Evolutionary conservation across 768 basidiomycete genomes (phyloP).

Genomic region (Lactifluus volemus): DNA sequence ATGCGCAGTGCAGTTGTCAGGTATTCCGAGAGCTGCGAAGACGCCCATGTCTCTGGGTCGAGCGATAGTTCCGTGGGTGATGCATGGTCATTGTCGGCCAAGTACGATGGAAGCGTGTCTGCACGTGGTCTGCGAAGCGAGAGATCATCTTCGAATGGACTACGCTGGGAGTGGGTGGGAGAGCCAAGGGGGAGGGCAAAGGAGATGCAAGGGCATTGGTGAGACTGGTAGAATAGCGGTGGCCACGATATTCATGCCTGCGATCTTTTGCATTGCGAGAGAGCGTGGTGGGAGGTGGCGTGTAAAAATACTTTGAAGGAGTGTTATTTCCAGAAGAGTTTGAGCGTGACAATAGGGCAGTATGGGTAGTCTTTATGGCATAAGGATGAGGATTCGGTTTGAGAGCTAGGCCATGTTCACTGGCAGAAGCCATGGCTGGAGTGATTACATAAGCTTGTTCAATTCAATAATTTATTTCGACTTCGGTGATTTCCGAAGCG

Average conservation of each 20-base stretch:
- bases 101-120: slow-evolving; percentile 32
- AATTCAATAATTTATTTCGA: too few relatives aligned
- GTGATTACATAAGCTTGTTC: too few relatives aligned
- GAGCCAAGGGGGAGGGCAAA: slow-evolving; percentile 32
- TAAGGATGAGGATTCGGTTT: slow-evolving; percentile 70
- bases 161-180: slow-evolving; percentile 7
- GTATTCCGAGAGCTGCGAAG: slow-evolving; percentile 47
- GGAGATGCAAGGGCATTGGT: slow-evolving; percentile 38
- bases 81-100: slow-evolving; percentile 9
- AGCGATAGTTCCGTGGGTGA: slow-evolving; percentile 30
- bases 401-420: slow-evolving; percentile 22
- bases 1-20: slow-evolving; percentile 38
- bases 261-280: slow-evolving; percentile 21
- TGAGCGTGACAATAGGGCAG: slow-evolving; percentile 60
- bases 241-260: slow-evolving; percentile 27
- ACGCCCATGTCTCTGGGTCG: slow-evolving; percentile 61
- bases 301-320: slow-evolving; percentile 36
- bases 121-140: slow-evolving; percentile 29
- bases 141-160: slow-evolving; percentile 10
- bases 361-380: slow-evolving; percentile 72
- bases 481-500: background rate
- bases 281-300: slow-evolving; percentile 30
- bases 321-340: slow-evolving; percentile 40
- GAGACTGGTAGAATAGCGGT: slow-evolving; percentile 38
- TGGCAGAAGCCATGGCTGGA: too few relatives aligned